phyloP scores from a whole-genome alignment of 208 protist species.

The Trypanosoma conorhini region DNA sequence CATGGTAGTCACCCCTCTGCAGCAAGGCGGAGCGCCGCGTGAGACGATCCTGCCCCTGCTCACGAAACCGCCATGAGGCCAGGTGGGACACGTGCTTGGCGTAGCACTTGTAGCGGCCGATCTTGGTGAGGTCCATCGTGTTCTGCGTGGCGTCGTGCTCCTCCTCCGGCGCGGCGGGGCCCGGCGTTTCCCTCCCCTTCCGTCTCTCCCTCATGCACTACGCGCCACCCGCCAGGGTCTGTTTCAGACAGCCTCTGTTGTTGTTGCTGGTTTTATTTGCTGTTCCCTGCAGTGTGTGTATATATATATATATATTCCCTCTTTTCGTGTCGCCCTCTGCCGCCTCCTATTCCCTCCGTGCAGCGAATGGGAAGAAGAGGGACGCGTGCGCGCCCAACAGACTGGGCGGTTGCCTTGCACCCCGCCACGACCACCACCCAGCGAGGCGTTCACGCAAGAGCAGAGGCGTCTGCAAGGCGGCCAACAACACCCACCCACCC shows the following conservation, averaged over 20 bases:
- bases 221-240: too few species aligned
- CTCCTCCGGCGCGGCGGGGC: background rate
- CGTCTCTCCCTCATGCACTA: background rate
- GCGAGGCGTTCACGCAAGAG: background rate
- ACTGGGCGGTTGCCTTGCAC: too few species aligned
- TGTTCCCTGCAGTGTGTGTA: background rate
- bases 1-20: background rate
- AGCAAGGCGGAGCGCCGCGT: constrained; percentile 6
- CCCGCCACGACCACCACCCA: too few species aligned
- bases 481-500: background rate
- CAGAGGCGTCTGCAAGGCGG: background rate
- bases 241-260: background rate
- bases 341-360: too few species aligned
- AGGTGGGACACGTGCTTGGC: background rate
- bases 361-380: constrained; percentile 13
- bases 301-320: background rate
- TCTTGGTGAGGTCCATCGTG: constrained; percentile 16
- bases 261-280: too few species aligned
- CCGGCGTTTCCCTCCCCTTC: background rate
- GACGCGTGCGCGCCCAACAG: background rate
- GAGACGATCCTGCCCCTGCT: background rate
- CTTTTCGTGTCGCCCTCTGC: too few species aligned
- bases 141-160: background rate
- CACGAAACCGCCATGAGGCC: constrained; percentile 14
- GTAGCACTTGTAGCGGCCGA: constrained; percentile 12